Base-by-base conservation (phyloP, 1,284 basidiomycete species). In the Rhodotorula sp. region DNA sequence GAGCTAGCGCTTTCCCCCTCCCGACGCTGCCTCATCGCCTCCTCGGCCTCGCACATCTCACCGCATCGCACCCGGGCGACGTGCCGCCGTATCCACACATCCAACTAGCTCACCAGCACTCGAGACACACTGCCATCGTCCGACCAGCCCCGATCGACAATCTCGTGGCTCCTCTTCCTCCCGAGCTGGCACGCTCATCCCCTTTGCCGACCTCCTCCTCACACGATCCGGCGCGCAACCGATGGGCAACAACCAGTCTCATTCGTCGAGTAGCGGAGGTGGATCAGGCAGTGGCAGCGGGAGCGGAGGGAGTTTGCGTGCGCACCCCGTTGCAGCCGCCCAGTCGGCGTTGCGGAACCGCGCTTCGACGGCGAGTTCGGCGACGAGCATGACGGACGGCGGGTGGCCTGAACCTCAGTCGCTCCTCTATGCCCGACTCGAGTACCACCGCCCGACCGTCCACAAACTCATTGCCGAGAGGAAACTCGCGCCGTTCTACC, bases 401-500 rank as follows among this genome's bases (percentile, higher is more conserved):
- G 95, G 95, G 65, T 85, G 86, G 79, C 86, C 97, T 61, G 83
- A 86, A 55, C 93, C 94, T 2, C 91, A 95, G 79, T 92, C 94
- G 66, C 94, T 96, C 82, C 89, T 90, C 19, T 90, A 90, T 52
- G 79, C 78, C 8, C 80, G 86, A 49, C 86, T 87, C 79, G 94
- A 98, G 81, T 99, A 94, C 88, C 91, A 92, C 79, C 91, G 95
- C 77, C 81, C 86, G 68, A 83, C 92, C 29, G 68, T 96, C 69
- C 89, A 90, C 62, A 87, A 90, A 79, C 86, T 92, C 78, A 94
- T 99, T 80, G 83, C 90, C 76, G 88, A 91, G 72, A 89, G 92
- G 78, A 89, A 87, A 78, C 86, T 99, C 34, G 92, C 94, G 0
- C 96, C 96, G 0, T 98, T 98, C 82, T 99, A 97, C 81, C 86